Evolutionary conservation across 768 basidiomycete genomes (phyloP).

Genomic region (Kwoniella sp.): DNA sequence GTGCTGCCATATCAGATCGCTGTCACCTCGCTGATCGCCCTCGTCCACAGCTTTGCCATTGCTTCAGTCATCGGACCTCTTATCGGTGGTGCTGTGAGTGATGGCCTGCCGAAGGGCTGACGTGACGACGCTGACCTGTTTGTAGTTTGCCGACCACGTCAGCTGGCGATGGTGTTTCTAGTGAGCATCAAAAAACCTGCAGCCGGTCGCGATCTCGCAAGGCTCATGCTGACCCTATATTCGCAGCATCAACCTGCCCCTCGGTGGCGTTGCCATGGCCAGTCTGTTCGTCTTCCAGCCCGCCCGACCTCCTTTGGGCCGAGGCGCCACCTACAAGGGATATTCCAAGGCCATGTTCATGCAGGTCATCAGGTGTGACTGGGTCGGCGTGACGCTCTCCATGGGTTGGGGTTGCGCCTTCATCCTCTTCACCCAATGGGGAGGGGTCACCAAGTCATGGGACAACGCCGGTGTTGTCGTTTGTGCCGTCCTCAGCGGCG

Average conservation of each 20-base stretch:
- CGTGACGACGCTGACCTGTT: background rate
- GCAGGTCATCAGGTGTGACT: conserved; percentile 41
- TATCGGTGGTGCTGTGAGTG: conserved; percentile 53
- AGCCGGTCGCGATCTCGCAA: too few species aligned
- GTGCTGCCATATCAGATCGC: background rate
- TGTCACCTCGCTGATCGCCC: background rate
- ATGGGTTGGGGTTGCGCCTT: conserved; percentile 42
- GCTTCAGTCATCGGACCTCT: conserved; percentile 56
- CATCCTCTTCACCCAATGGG: conserved; percentile 48
- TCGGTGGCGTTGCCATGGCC: conserved; percentile 42
- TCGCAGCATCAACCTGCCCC: conserved; percentile 51
- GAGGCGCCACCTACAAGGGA: conserved; percentile 38
- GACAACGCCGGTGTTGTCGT: conserved; percentile 53
- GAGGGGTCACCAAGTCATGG: conserved; percentile 53
- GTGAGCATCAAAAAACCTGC: too few species aligned
- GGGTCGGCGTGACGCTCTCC: conserved; percentile 32
- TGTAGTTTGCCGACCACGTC: conserved; percentile 47
- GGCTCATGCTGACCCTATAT: too few species aligned
- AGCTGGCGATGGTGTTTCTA: conserved; percentile 57
- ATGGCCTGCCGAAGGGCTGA: background rate
- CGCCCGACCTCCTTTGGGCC: conserved; percentile 36
- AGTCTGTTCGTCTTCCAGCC: conserved; percentile 35
- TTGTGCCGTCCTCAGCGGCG: conserved; percentile 38
- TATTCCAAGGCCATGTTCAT: conserved; percentile 42
- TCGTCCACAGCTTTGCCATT: conserved; percentile 49